Evolutionary conservation across 139 green algal species (phyloP), one percentile per base, ranked within the genome.

Genomic region (Haematococcus sp.): DNA sequence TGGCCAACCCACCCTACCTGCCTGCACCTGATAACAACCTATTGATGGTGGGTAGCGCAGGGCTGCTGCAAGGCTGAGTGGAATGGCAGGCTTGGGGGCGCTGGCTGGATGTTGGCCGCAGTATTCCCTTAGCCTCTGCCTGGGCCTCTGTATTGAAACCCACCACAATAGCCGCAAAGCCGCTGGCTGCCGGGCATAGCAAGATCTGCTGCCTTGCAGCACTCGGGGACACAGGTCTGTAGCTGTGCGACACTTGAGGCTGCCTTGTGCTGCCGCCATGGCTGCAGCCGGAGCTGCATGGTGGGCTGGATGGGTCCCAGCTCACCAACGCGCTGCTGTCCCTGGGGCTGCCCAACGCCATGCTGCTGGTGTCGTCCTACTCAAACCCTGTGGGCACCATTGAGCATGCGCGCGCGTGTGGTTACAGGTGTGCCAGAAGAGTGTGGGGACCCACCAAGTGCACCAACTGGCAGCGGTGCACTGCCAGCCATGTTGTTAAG

Each of bases 1-100:
- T 88, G 3, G 54, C 79, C 35, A 90, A 90, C 59, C 85, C 85
- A 25, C 85, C 85, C 11, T 90, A 90, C 64, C 65, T 90, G 1
- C 79, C 85, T 3, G 79, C 82, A 0, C 75, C 68, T 40, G 56
- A 33, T n/a, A 35, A 35, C 25, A 15, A 64, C 25, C 23, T 64
- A 3, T n/a, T 64, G 20, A 64, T 64, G 56, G 56, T 64, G 56
- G 35, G 56, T 3, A 35, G 20, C 19, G 25, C 19, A 4, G 4
- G 7, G 20, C 20, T 64, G n/a, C n/a, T n/a, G n/a, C n/a, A n/a
- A n/a, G n/a, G n/a, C n/a, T n/a, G n/a, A n/a, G n/a, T n/a, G n/a
- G n/a, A n/a, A n/a, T n/a, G n/a, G n/a, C n/a, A n/a, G n/a, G n/a
- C n/a, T n/a, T n/a, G n/a, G n/a, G n/a, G n/a, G n/a, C n/a, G n/a